A percentile compares a stretch with the other conserved stretches of the same genome.
phyloP scores from a whole-genome alignment of 106 monocot genomes.

The Hemerocallis citrina region DNA sequence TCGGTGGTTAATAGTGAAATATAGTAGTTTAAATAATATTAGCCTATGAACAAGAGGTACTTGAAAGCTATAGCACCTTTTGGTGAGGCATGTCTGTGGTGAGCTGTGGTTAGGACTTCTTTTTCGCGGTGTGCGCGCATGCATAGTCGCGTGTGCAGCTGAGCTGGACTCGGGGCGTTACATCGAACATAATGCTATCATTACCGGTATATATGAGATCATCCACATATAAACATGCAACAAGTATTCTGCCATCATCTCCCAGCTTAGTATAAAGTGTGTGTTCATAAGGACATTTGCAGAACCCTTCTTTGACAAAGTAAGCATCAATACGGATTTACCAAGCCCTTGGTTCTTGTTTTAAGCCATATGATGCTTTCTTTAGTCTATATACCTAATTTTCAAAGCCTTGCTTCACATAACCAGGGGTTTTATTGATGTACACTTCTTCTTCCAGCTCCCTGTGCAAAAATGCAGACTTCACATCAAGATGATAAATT shows the following conservation, averaged over 20 bases:
- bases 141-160: too few relatives aligned
- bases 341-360: slow-evolving; percentile 8
- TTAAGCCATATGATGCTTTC: slow-evolving; percentile 6
- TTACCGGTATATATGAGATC: too few relatives aligned
- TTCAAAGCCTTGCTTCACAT: slow-evolving; percentile 2
- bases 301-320: neutral
- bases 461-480: slow-evolving; percentile 11
- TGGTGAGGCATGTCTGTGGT: too few relatives aligned
- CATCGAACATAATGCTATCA: too few relatives aligned
- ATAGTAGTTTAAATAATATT: too few relatives aligned
- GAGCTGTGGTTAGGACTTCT: too few relatives aligned
- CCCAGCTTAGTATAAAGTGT: slow-evolving; percentile 1
- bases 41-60: too few relatives aligned
- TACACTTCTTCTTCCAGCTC: neutral
- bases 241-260: neutral
- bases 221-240: slow-evolving; percentile 10
- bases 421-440: neutral
- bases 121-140: too few relatives aligned
- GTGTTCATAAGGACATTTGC: slow-evolving; percentile 6
- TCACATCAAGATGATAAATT: slow-evolving; percentile 6
- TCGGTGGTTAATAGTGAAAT: too few relatives aligned
- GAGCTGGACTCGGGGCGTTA: too few relatives aligned
- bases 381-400: neutral
- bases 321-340: slow-evolving; percentile 6
- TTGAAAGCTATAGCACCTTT: too few relatives aligned